A percentile compares a stretch with the other conserved stretches of the same genome.
These are phyloP conservation scores for Podaxis rugospora DNA, from an alignment of 768 basidiomycete species.

Conservation along the genomic window DNA sequence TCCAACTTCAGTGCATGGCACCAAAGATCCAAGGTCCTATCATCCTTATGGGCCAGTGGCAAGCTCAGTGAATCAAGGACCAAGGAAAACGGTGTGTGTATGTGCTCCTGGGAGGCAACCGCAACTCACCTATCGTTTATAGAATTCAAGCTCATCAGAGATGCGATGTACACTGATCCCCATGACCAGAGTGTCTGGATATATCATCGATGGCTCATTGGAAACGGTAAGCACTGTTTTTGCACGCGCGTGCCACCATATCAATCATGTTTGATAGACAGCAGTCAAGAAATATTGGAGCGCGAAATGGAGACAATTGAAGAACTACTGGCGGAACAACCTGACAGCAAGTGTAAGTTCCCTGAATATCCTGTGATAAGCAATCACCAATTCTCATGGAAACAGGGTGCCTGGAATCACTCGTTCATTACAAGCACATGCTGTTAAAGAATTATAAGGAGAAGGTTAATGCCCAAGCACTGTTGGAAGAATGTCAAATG, in stretches of 20 bases:
- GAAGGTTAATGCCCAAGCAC: constrained; percentile 24
- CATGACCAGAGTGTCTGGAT: constrained; percentile 97
- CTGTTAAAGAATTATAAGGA: constrained; percentile 46
- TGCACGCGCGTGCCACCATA: not conserved
- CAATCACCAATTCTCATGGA: constrained; percentile 3
- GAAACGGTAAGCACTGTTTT: constrained; percentile 47
- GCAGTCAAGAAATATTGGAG: constrained; percentile 51
- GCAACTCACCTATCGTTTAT: constrained; percentile 5
- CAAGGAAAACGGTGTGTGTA: constrained; percentile 63
- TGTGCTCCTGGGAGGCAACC: not conserved
- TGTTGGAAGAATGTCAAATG: constrained; percentile 41
- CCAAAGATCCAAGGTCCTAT: constrained; percentile 81
- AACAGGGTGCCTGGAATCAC: constrained; percentile 91
- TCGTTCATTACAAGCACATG: constrained; percentile 79
- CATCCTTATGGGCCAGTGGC: constrained; percentile 59
- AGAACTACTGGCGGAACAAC: constrained; percentile 83
- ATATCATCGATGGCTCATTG: constrained; percentile 97
- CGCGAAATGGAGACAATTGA: constrained; percentile 77
- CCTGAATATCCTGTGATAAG: not conserved
- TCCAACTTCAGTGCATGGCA: constrained; percentile 99
- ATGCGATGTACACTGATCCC: constrained; percentile 96
- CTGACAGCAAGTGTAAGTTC: constrained; percentile 87
- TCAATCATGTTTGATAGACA: constrained; percentile 37
- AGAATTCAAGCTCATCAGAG: constrained; percentile 93
- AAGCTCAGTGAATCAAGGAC: constrained; percentile 47